phyloP scores from a whole-genome alignment of 2,329 filamentous ascomycete species.

The Trichoderma cornu-damae region DNA sequence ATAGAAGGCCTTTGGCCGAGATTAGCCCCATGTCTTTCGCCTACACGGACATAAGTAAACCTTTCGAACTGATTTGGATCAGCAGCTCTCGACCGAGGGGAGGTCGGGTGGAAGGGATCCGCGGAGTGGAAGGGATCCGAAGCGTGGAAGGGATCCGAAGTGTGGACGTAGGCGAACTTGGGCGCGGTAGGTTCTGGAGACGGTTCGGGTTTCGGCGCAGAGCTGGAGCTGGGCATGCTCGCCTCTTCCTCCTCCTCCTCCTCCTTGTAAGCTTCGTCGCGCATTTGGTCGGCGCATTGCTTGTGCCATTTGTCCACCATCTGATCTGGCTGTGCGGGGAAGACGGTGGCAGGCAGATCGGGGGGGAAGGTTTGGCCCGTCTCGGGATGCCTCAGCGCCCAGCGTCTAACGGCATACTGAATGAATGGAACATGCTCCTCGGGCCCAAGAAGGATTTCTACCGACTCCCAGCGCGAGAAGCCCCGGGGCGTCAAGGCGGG shows the following conservation, averaged over 20 bases:
- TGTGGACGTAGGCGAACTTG: conserved; percentile 36
- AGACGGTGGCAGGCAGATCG: conserved; percentile 55
- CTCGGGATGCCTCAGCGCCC: conserved; percentile 68
- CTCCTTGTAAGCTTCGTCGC: conserved; percentile 37
- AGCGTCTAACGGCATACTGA: conserved; percentile 72
- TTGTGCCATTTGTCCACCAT: conserved; percentile 87
- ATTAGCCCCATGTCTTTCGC: conserved; percentile 29
- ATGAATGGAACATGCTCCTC: conserved; percentile 83
- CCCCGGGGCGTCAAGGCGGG: conserved; percentile 78
- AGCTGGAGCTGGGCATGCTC: conserved; percentile 29
- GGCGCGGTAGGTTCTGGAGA: conserved; percentile 32
- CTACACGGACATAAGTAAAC: conserved; percentile 39
- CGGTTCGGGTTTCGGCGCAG: conserved; percentile 22
- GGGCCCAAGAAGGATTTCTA: conserved; percentile 81
- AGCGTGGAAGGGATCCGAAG: conserved; percentile 32
- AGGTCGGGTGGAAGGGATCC: conserved; percentile 28
- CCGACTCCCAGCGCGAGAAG: conserved; percentile 89
- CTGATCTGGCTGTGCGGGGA: conserved; percentile 66
- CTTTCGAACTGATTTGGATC: conserved; percentile 34
- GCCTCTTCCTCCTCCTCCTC: conserved; percentile 54
- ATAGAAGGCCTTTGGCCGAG: conserved; percentile 29
- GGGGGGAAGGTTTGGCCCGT: conserved; percentile 64
- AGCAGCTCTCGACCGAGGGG: conserved; percentile 27
- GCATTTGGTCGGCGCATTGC: conserved; percentile 63
- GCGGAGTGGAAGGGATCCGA: conserved; percentile 31